Conservation (phyloP, 2,329 filamentous ascomycete species). For the Fusarium illudens region DNA sequence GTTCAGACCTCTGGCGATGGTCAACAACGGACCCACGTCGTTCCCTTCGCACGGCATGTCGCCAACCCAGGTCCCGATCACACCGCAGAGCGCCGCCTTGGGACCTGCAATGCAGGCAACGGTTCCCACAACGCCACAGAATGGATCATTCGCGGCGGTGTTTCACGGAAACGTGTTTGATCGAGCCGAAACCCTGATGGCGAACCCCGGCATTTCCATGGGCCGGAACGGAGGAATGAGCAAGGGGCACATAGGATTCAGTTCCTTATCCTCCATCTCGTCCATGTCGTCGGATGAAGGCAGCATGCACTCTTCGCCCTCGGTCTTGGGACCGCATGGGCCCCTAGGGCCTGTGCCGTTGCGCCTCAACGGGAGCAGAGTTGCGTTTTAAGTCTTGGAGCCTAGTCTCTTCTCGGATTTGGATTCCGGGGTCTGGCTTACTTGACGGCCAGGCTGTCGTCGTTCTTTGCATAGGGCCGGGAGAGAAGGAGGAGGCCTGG, state of each 20-base stretch:
- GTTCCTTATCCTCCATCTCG: conserved; percentile 52
- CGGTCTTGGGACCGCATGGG: conserved; percentile 45
- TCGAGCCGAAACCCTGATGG: conserved; percentile 65
- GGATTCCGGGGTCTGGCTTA: conserved; percentile 16
- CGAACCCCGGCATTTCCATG: conserved; percentile 66
- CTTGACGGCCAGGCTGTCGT: conserved; percentile 5
- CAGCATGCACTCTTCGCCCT: conserved; percentile 44
- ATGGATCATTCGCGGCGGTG: conserved; percentile 61
- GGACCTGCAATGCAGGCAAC: conserved; percentile 92
- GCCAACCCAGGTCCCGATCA: conserved; percentile 69
- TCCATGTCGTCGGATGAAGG: conserved; percentile 53
- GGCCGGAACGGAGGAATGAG: conserved; percentile 59
- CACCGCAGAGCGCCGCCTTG: conserved; percentile 86
- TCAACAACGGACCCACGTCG: conserved; percentile 29
- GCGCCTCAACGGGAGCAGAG: conserved; percentile 51
- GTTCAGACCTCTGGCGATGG: conserved; percentile 31
- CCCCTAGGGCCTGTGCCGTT: conserved; percentile 45
- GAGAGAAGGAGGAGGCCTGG: conserved; percentile 9
- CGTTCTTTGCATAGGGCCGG: conserved; percentile 30
- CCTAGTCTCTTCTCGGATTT: conserved; percentile 7
- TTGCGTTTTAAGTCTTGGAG: conserved; percentile 45
- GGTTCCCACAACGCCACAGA: conserved; percentile 75
- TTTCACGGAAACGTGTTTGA: conserved; percentile 69
- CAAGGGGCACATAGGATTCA: conserved; percentile 52
- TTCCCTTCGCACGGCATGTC: conserved; percentile 42